Percentiles rank a stretch among this genome's conserved stretches.
phyloP scores from a whole-genome alignment of 1,284 basidiomycete species.

The Pterulicium gracile region DNA sequence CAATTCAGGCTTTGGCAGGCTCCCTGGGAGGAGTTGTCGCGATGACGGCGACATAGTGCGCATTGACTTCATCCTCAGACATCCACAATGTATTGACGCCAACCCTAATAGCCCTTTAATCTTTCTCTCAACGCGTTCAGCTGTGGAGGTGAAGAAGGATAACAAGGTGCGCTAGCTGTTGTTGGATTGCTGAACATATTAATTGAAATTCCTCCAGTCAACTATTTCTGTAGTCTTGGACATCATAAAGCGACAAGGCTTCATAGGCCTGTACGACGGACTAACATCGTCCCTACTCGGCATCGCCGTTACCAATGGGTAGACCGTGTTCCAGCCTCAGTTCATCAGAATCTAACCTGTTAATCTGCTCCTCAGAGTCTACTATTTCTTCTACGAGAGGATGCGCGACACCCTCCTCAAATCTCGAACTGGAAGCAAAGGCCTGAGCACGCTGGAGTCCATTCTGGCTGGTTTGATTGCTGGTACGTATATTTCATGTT shows the following conservation, averaged over 20 bases:
- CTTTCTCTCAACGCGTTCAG: conserved; percentile 87
- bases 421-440: conserved; percentile 50
- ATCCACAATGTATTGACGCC: conserved; percentile 6
- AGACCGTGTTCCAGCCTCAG: conserved; percentile 12
- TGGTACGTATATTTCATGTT: conserved; percentile 30
- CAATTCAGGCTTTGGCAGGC: conserved; percentile 85
- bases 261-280: conserved; percentile 82
- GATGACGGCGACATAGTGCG: conserved; percentile 80
- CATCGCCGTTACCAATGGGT: conserved; percentile 92
- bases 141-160: conserved; percentile 78
- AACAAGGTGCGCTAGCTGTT: conserved; percentile 40
- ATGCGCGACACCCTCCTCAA: conserved; percentile 46
- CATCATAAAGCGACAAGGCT: conserved; percentile 78
- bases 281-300: conserved; percentile 81
- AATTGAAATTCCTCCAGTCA: conserved; percentile 23
- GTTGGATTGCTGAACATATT: conserved; percentile 1
- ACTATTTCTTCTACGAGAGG: conserved; percentile 79
- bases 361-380: conserved; percentile 38
- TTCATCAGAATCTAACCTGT: background rate
- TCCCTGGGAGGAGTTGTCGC: conserved; percentile 86
- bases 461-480: conserved; percentile 87
- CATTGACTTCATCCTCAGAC: conserved; percentile 9
- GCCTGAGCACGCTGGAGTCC: conserved; percentile 77
- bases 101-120: conserved; percentile 67
- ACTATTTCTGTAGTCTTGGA: conserved; percentile 56